phyloP scores from a whole-genome alignment of 805 yeast genomes.

The Pichia californica region DNA sequence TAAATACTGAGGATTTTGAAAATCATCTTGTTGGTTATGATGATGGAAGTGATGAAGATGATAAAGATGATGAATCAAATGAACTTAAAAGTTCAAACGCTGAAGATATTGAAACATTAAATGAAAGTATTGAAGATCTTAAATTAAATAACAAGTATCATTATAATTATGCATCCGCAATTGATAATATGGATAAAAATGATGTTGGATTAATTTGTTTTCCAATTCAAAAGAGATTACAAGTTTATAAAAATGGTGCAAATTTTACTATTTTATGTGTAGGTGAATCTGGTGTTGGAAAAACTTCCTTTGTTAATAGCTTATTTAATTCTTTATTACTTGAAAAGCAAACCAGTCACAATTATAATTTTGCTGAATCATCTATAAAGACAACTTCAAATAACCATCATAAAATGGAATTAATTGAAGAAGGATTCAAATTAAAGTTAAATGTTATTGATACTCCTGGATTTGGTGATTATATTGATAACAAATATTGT shows the following conservation, averaged over 20 bases:
- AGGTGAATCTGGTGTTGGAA: slow-evolving; percentile 84
- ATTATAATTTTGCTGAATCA: slow-evolving; percentile 14
- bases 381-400: slow-evolving; percentile 30
- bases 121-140: slow-evolving; percentile 6
- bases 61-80: background rate
- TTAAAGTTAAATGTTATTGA: slow-evolving; percentile 59
- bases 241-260: slow-evolving; percentile 51
- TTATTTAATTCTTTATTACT: slow-evolving; percentile 50
- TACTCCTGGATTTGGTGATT: slow-evolving; percentile 74
- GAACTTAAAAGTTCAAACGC: no score
- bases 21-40: background rate
- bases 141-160: slow-evolving; percentile 12
- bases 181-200: slow-evolving; percentile 18
- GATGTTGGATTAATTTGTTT: slow-evolving; percentile 26
- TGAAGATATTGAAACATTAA: background rate
- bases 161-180: slow-evolving; percentile 26
- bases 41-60: background rate
- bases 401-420: slow-evolving; percentile 36
- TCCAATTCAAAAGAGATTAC: slow-evolving; percentile 25
- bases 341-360: slow-evolving; percentile 21
- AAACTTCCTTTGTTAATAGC: slow-evolving; percentile 75
- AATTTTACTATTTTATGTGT: slow-evolving; percentile 77
- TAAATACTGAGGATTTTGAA: background rate
- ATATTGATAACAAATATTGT: slow-evolving; percentile 54
- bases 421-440: slow-evolving; percentile 54